phyloP scores from a whole-genome alignment of 169 alveolate species.

The Babesia bigemina region DNA sequence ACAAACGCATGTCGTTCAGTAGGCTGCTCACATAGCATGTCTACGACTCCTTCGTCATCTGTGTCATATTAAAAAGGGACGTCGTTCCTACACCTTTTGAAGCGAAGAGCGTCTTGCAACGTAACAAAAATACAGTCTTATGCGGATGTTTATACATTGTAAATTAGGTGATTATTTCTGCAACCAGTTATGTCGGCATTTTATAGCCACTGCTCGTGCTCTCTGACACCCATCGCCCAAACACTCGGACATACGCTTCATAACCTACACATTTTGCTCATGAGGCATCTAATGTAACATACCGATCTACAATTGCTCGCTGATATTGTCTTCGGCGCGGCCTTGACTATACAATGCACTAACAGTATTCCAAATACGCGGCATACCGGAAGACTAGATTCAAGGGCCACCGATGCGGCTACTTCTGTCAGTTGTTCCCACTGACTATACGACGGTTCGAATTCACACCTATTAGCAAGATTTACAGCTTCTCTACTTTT shows the following conservation, averaged over 20 bases:
- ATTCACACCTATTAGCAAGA: neutral
- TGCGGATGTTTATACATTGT: constrained; percentile 50
- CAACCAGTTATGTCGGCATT: constrained; percentile 55
- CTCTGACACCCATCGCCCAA: constrained; percentile 48
- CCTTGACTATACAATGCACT: constrained; percentile 19
- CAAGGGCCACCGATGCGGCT: constrained; percentile 15
- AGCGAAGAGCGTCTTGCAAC: constrained; percentile 49
- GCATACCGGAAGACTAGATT: constrained; percentile 39
- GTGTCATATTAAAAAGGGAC: neutral
- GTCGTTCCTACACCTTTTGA: constrained; percentile 14
- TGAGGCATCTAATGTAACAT: neutral
- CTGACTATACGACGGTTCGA: constrained; percentile 1
- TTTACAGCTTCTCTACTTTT: too few relatives aligned
- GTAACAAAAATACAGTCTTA: constrained; percentile 24
- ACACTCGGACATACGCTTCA: constrained; percentile 43
- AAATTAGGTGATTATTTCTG: constrained; percentile 1
- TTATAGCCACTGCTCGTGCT: constrained; percentile 48
- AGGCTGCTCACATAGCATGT: constrained; percentile 20
- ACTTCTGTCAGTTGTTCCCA: constrained; percentile 29
- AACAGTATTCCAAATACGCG: constrained; percentile 45
- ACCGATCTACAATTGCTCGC: constrained; percentile 7
- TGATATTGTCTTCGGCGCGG: constrained; percentile 19
- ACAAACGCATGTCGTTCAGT: constrained; percentile 26
- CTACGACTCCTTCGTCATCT: constrained; percentile 27
- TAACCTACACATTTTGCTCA: constrained; percentile 33